Evolutionary conservation across 345 rosid species (phyloP).

Genomic region (Sisymbrium irio): DNA sequence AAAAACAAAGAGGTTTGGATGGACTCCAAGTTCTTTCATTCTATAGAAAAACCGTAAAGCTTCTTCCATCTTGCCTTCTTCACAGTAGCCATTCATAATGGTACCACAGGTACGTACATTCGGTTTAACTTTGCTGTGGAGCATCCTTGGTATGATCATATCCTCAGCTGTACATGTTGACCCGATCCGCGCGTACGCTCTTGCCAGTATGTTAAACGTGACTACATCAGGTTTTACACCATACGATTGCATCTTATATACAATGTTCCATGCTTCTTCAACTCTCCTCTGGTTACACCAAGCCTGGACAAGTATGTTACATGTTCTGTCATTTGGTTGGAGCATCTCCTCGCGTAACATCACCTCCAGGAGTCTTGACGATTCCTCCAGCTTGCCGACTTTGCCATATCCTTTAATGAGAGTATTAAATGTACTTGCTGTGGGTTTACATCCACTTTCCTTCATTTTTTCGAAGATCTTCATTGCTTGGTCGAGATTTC

Average conservation of each 20-base stretch:
- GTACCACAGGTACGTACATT: constrained; percentile 83
- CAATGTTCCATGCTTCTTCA: constrained; percentile 73
- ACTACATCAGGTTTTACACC: constrained; percentile 78
- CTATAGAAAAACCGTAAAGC: constrained; percentile 70
- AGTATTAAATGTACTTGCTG: constrained; percentile 77
- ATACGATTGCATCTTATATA: constrained; percentile 62
- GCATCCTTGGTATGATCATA: constrained; percentile 73
- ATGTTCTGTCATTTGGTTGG: constrained; percentile 76
- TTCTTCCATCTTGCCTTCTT: constrained; percentile 76
- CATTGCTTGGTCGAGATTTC: constrained; percentile 76
- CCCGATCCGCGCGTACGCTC: constrained; percentile 62
- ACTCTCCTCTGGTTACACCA: constrained; percentile 74
- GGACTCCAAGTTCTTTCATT: constrained; percentile 82
- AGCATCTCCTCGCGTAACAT: constrained; percentile 55
- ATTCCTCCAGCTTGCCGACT: constrained; percentile 68
- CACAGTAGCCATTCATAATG: constrained; percentile 74
- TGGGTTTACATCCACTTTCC: constrained; percentile 73
- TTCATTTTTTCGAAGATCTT: constrained; percentile 76
- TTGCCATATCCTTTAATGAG: constrained; percentile 89
- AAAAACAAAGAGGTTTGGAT: constrained; percentile 80
- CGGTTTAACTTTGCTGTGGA: constrained; percentile 54
- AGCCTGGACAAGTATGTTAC: constrained; percentile 70
- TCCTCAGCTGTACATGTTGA: constrained; percentile 69
- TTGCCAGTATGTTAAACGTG: constrained; percentile 76
- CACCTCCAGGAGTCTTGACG: constrained; percentile 55